Base-by-base conservation (phyloP, 2,329 filamentous ascomycete genomes). In the Escovopsis sp. region DNA sequence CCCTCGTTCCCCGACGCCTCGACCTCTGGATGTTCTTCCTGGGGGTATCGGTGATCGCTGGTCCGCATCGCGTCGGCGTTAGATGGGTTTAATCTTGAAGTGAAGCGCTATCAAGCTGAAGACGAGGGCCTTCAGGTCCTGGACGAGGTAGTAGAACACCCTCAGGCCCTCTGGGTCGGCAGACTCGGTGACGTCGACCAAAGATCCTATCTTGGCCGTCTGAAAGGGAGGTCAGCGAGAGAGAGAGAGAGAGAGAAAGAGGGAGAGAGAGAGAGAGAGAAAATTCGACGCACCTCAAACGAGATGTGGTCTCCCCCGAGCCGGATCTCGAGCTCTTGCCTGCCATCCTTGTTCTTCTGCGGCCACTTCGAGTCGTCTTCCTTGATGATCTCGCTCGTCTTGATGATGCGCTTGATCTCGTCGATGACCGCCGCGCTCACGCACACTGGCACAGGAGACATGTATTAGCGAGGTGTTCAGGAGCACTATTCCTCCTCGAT, bases 291-390 rank as follows among this genome's bases (percentile, higher is more conserved):
- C 58, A 87, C 87, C 78, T 98, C 90, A 46, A 98, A 98, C 2
- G 86, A 92, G 47, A 98, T 96, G 57, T 96, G 88, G 44, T 98
- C 90, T 50, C 81, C 90, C 29, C 88, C 90, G 37, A 98, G 57
- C 33, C 87, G 73, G 39, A 98, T 94, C 59, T 98, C 90, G 33
- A 98, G 68, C 62, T 98, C 90, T 56, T 98, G 90, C 43, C 88
- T 76, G 26, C 90, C 90, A 50, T 98, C 90, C 63, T 96, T 96
- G 65, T 98, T 98, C 72, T 96, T 98, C 58, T 92, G 85, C 1
- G 90, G 90, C 90, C 90, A 98, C 57, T 94, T 94, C 18, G 78
- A 82, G 57, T 98, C 90, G 54, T 98, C 90, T 76, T 98, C 90
- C 65, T 85, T 93, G 46, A 92, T 77, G 50, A 98, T 94, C 57